Base-by-base conservation (phyloP, 305 asterid species). In the Nicotiana rustica region DNA sequence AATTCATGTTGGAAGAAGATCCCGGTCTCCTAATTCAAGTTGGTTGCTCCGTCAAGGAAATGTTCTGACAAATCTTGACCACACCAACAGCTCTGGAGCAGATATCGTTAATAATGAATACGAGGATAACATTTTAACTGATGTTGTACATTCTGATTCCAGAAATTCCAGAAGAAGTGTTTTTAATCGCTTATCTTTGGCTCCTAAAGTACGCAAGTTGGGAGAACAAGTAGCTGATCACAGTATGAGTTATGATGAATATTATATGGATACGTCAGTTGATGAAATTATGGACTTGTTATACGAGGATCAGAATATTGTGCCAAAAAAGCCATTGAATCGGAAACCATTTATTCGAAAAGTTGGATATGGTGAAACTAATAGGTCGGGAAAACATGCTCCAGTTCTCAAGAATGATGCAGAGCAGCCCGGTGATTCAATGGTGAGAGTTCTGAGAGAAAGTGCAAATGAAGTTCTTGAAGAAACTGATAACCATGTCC, bases 281-380 rank as follows among this genome's bases (percentile, higher is more conserved):
- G 94, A 90, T 78, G 93, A 94, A 88, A 86, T 92, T 82, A 90
- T 91, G 96, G 90, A 86, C 71, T 83, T 87, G 85, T 77, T 91
- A 60, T 91, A 84, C 86, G 85, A 70, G 67, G 62, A 64, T 82
- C 83, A 84, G 81, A 89, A 82, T 82, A 61, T 67, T 52, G 80
- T 82, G 61, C 67, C 17, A 19, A 85, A 85, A 81, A 89, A 67
- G 82, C 79, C n/a, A 19, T 85, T 68, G 82, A 85, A 88, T 82
- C 60, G 19, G 36, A 83, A 78, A 82, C 83, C 84, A 71, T 81
- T 76, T 67, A 67, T 12, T 66, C 85, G 79, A 79, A 83, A 78
- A 83, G 80, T 77, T 61, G 85, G 76, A 61, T 15, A 25, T 55
- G 84, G 67, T 65, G 89, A 88, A 80, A 57, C 31, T 82, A 85